Evolutionary conservation across 768 basidiomycete species (phyloP).

Genomic region (Piloderma croceum): DNA sequence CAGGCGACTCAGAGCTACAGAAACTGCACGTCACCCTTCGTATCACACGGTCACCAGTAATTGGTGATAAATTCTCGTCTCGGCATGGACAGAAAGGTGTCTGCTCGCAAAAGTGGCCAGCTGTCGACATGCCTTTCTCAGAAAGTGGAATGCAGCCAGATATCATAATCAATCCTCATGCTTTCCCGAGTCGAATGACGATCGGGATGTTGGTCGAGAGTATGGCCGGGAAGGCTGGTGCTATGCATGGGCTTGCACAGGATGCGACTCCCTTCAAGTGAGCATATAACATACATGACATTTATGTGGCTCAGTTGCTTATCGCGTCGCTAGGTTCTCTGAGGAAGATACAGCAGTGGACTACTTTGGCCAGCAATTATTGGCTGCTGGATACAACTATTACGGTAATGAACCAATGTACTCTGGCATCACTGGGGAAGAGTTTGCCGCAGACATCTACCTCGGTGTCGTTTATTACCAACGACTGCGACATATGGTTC

Average conservation of each 20-base stretch:
- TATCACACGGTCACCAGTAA: conserved; percentile 91
- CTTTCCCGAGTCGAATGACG: conserved; percentile 99
- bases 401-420: conserved; percentile 99
- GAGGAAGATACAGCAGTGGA: conserved; percentile 96
- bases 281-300: conserved; percentile 21
- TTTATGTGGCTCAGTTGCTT: conserved; percentile 9
- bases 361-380: conserved; percentile 94
- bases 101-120: conserved; percentile 98
- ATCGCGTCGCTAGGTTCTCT: conserved; percentile 59
- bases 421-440: conserved; percentile 97
- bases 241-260: conserved; percentile 97
- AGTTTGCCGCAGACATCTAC: conserved; percentile 98
- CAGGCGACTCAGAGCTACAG: conserved; percentile 82
- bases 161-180: conserved; percentile 99
- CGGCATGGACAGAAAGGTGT: conserved; percentile 99
- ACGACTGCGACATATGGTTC: conserved; percentile 96
- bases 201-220: conserved; percentile 99
- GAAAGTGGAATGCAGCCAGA: conserved; percentile 99
- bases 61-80: conserved; percentile 99
- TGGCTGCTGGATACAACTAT: conserved; percentile 95
- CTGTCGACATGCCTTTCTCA: conserved; percentile 96
- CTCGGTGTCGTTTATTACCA: conserved; percentile 99
- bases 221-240: conserved; percentile 98
- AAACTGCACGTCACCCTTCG: conserved; percentile 92
- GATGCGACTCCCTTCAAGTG: conserved; percentile 98